Percentiles rank a stretch among this genome's conserved stretches.
Evolutionary conservation across 805 yeast genomes (phyloP).

Genomic region (Isabelozyma heimii): DNA sequence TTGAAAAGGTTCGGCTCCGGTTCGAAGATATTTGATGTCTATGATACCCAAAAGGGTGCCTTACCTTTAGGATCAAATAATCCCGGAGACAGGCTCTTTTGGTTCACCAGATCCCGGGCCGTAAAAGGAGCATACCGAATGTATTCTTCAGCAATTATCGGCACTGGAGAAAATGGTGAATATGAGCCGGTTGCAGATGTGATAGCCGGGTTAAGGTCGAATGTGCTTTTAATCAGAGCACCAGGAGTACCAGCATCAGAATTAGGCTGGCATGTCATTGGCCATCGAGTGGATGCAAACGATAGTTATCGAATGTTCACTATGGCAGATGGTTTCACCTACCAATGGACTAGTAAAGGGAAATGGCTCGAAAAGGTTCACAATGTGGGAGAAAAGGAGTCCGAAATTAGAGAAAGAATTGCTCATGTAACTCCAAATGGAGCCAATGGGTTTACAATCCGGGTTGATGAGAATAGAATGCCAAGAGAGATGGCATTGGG

Average conservation of each 20-base stretch:
- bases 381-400: slow-evolving; percentile 61
- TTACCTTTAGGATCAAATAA: slow-evolving; percentile 40
- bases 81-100: slow-evolving; percentile 44
- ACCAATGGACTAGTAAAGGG: slow-evolving; percentile 66
- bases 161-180: slow-evolving; percentile 46
- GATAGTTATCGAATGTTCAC: slow-evolving; percentile 61
- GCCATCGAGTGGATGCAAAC: slow-evolving; percentile 58
- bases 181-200: slow-evolving; percentile 58
- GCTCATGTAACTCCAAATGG: slow-evolving; percentile 57
- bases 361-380: slow-evolving; percentile 55
- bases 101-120: slow-evolving; percentile 61
- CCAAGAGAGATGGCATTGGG: slow-evolving; percentile 58
- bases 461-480: slow-evolving; percentile 52
- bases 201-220: slow-evolving; percentile 61
- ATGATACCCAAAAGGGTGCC: slow-evolving; percentile 38
- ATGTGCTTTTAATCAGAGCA: slow-evolving; percentile 53
- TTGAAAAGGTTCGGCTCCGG: slow-evolving; percentile 62
- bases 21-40: slow-evolving; percentile 55
- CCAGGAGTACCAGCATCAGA: slow-evolving; percentile 50
- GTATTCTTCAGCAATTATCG: slow-evolving; percentile 41
- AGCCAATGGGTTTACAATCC: slow-evolving; percentile 51
- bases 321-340: slow-evolving; percentile 56
- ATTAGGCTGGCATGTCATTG: slow-evolving; percentile 62
- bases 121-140: slow-evolving; percentile 65
- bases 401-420: slow-evolving; percentile 63